Evolutionary conservation across 1,139 yeast genomes (phyloP), one percentile per base, ranked within the genome.

Genomic region (Protomyces arabidopsidicola): DNA sequence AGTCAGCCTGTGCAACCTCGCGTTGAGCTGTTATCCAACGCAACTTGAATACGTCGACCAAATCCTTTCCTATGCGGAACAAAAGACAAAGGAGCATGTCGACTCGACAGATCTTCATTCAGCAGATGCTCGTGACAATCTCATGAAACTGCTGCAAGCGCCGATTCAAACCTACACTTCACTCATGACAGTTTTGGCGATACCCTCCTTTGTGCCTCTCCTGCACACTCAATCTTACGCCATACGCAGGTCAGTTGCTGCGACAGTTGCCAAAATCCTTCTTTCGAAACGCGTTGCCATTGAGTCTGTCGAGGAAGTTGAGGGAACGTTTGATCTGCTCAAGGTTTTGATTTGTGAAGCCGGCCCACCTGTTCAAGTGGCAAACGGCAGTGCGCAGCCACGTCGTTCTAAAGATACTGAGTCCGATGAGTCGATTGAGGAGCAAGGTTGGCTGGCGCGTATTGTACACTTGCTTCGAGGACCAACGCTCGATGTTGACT

Each of bases 391-490:
- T 35, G 36, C 54, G 9, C 68, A 64, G n/a, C 57, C 64, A 9
- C 51, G 67, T 9, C 60, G 67, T 55, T 57, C 65, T 36, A 68
- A 66, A 27, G 71, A 69, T 27, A 66, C 68, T 5, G 71, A 72
- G 45, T 69, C 68, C 24, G 74, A 72, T 20, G 72, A 72, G 27
- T 65, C 70, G 18, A 60, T 83, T 34, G 74, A 76, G n/a, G 84
- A 82, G 59, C 90, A 87, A 70, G 88, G 88, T 68, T 84, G 82
- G 65, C 74, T 91, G 14, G 84, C 93, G 52, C 86, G 86, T 70
- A 74, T 88, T n/a, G 76, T 89, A 3, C 91, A 86, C 70, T 77
- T 86, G 64, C 73, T 88, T 24, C 79, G 79, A 67, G 78, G 79
- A 68, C 73, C 75, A 42, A 82, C 85, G 69, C 80, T 84, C 4